Conservation (phyloP, 2,329 filamentous ascomycete genomes). For the Cryphonectria naterciae region DNA sequence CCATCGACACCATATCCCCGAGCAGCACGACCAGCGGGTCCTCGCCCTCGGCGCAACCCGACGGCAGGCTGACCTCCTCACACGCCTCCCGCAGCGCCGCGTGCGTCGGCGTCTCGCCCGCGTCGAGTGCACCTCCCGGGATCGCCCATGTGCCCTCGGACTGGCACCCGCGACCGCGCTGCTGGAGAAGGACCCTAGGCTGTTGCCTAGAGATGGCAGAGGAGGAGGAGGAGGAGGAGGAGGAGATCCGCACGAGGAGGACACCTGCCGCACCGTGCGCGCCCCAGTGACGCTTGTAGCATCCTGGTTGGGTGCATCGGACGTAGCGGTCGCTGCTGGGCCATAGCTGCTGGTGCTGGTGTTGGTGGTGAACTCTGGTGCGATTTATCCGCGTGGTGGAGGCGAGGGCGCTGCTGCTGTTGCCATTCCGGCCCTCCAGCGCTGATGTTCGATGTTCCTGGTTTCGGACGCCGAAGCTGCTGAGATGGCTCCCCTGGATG, state of each 20-base stretch:
- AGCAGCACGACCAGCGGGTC: slow-evolving; percentile 1
- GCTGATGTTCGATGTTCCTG: not conserved
- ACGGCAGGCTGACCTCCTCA: slow-evolving; percentile 14
- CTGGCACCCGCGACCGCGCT: not conserved
- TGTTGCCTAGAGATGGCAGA: not conserved
- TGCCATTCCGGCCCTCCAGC: not conserved
- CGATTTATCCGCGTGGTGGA: not conserved
- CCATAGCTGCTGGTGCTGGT: not conserved
- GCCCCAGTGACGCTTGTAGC: slow-evolving; percentile 11
- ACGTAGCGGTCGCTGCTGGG: slow-evolving; percentile 8
- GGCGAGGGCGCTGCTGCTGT: not conserved
- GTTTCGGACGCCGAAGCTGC: not conserved
- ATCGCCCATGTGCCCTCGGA: slow-evolving; percentile 17
- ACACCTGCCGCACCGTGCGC: slow-evolving; percentile 10
- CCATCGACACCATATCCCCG: not conserved
- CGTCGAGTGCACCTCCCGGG: slow-evolving; percentile 15
- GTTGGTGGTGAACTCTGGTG: not conserved
- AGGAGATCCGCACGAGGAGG: slow-evolving; percentile 7
- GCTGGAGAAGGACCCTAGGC: slow-evolving; percentile 11
- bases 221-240: not conserved
- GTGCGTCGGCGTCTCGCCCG: slow-evolving; percentile 1
- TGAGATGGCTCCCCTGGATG: not conserved
- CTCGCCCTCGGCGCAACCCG: not conserved
- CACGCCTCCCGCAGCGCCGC: slow-evolving; percentile 11
- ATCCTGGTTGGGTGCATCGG: slow-evolving; percentile 3